Evolutionary conservation across 1,139 yeast genomes (phyloP), one percentile per base, ranked within the genome.

Genomic region (Suhomyces terraborum): DNA sequence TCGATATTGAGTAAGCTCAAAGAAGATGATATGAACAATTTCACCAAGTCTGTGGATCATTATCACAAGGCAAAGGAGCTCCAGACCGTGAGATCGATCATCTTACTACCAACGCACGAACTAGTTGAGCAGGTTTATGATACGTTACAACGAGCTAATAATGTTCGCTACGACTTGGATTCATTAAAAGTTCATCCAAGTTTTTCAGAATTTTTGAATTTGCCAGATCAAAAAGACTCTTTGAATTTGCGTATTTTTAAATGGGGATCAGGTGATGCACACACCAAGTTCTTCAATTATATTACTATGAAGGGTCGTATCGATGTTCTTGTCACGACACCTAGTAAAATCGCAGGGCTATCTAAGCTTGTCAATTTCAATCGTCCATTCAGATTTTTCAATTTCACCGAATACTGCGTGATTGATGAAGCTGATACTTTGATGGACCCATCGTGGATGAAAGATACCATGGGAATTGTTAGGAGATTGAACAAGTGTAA

Each of bases 401-500:
- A 67, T 6, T 65, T 66, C 26, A 77, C 80, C 0, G 73, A 76
- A 21, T 84, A 77, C 52, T 71, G 87, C 41, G 91, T 87, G 3
- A 77, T 86, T n/a, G 98, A 93, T 60, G 98, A 93, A 61, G 98
- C 98, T 0, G 98, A 93, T 61, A 87, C 97, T 0, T 67, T 93
- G 41, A 76, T 93, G 81, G 96, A 91, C 56, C 77, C 80, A 40
- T 84, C 95, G 0, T 91, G 93, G 77, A 66, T 82, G 12, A 77
- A 77, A 26, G 83, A 82, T 44, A 88, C 96, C 1, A 75, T 80
- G 49, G 62, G 70, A 5, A 75, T 80, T 0, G 63, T 89, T 24
- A 70, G 69, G 33, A 62, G 67, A 38, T 73, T 86, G 60, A 69
- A 75, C 3, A 75, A 78, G 44, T 66, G 85, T 29, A 69, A 70